These are phyloP conservation scores for Rhododendron molle DNA, from an alignment of 148 eudicot genomes.

Conservation along the genomic window DNA sequence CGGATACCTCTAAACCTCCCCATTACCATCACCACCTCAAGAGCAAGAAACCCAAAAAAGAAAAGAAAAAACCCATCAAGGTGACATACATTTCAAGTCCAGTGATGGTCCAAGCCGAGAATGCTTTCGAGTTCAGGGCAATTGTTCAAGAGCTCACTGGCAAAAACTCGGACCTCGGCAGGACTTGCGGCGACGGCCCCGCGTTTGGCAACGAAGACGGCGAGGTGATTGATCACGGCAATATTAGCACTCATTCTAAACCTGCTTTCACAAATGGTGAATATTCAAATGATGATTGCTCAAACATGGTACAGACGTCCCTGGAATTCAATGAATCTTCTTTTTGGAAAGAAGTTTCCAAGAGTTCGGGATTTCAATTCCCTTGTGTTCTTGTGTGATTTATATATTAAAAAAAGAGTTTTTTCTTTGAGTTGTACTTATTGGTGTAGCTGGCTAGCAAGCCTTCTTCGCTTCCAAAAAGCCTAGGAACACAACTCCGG, in stretches of 20 bases:
- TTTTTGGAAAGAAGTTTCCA: constrained; percentile 3
- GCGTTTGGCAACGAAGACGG: background rate
- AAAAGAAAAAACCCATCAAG: constrained; percentile 29
- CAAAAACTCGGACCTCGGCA: constrained; percentile 1
- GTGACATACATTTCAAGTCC: constrained; percentile 44
- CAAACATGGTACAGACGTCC: background rate
- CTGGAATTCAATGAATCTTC: background rate
- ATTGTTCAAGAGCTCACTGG: constrained; percentile 45
- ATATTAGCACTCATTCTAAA: background rate
- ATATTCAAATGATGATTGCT: background rate
- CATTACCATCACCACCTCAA: background rate
- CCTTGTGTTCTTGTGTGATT: background rate
- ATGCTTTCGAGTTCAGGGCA: constrained; percentile 34
- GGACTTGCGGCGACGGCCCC: background rate
- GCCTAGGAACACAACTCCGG: background rate
- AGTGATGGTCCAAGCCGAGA: constrained; percentile 32
- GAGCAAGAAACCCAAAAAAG: constrained; percentile 8
- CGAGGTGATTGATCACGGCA: background rate
- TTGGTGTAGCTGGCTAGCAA: background rate
- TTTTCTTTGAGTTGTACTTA: background rate
- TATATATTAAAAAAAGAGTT: background rate
- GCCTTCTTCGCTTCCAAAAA: background rate
- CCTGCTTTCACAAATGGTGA: background rate
- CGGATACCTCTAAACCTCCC: no score
- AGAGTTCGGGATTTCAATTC: constrained; percentile 5